Base-by-base conservation (phyloP, 306 rosid species). In the Betula pendula region DNA sequence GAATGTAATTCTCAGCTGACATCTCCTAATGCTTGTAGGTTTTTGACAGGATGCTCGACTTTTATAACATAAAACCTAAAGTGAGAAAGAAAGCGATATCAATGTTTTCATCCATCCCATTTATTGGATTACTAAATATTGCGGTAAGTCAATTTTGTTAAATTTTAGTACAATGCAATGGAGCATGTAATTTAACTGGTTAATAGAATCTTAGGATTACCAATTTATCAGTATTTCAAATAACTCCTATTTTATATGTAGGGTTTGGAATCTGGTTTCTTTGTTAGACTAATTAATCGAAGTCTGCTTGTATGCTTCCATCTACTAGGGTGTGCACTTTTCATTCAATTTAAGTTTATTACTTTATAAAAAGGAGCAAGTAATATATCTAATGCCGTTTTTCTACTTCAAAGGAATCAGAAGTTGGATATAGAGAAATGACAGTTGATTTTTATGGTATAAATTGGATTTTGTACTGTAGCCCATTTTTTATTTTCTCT, bases 71-170 rank as follows among this genome's bases (percentile, higher is more conserved):
- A 24, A 77, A 80, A 35, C 50, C 50, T n/a, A 66, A 33, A 44
- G 74, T 33, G 13, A 76, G 71, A 68, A 76, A 22, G 81, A 87
- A 25, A 83, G 51, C 81, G 63, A 72, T 12, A 67, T 9, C 12
- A 12, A 53, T 86, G 85, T 83, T 85, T 71, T 80, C 80, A 3
- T 71, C 84, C 40, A 82, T 89, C 84, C 98, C 97, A 72, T 88
- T 94, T 77, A 65, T 80, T 81, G 92, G 90, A 81, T 74, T 95
- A 70, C 85, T 95, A 72, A 90, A 95, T 85, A 86, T 86, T 79
- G 97, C 96, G 77, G 98, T 95, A 88, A 90, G 98, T 81, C 72
- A 65, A 75, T 68, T 75, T 73, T 59, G 68, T 49, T 72, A 43
- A 31, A 56, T 59, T 75, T 38, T 31, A 22, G 59, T 25, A 9